Conservation (phyloP, 2,329 filamentous ascomycete species). For the Clarireedia monteithiana region DNA sequence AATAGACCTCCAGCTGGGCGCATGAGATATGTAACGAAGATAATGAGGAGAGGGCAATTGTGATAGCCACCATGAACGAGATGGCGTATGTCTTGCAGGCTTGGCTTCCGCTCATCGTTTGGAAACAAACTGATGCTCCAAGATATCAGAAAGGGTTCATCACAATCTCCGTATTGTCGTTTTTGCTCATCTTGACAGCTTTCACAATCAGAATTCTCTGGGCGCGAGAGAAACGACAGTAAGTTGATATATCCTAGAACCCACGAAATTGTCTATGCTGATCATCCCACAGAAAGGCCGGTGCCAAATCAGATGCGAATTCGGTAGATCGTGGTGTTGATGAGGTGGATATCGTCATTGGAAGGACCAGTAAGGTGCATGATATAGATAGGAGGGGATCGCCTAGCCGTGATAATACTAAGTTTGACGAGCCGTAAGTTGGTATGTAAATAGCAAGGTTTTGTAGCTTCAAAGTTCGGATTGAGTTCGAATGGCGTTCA, state of each 20-base stretch:
- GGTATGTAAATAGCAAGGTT: not conserved
- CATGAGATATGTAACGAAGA: conserved; percentile 47
- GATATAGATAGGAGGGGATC: too few relatives aligned
- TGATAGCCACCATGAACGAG: conserved; percentile 60
- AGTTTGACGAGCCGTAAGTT: not conserved
- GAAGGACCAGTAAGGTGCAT: too few relatives aligned
- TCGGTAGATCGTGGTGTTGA: not conserved
- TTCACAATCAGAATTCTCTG: conserved; percentile 10
- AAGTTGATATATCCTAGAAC: not conserved
- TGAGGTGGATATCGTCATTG: not conserved
- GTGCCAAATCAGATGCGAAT: not conserved
- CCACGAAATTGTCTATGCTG: not conserved
- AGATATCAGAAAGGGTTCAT: conserved; percentile 53
- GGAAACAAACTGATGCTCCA: conserved; percentile 57
- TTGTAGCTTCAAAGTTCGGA: conserved; percentile 6
- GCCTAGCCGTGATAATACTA: too few relatives aligned
- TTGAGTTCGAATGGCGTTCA: not conserved
- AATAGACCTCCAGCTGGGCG: conserved; percentile 34
- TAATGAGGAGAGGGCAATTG: conserved; percentile 59
- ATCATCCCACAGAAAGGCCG: not conserved
- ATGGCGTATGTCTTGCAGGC: conserved; percentile 63
- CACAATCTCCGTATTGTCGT: conserved; percentile 43
- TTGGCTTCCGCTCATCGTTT: conserved; percentile 59
- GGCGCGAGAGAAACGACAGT: conserved; percentile 9
- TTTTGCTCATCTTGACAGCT: conserved; percentile 18